These are phyloP conservation scores for Diplodia sapinea DNA, from an alignment of 2,329 filamentous ascomycete genomes.

Conservation along the genomic window DNA sequence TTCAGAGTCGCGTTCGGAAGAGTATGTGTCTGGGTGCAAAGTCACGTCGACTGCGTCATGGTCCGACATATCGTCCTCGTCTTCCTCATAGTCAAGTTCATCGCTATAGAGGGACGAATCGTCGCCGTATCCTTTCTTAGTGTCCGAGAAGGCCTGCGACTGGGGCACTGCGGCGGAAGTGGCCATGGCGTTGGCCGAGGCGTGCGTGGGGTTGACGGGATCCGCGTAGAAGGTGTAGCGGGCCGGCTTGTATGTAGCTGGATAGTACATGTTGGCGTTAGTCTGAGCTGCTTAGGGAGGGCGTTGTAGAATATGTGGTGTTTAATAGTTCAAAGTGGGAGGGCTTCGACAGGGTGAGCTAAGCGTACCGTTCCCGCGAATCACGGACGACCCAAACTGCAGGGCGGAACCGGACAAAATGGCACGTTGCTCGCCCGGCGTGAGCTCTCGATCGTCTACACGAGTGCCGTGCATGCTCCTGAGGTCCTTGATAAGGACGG, in stretches of 20 bases:
- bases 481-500: constrained; percentile 59
- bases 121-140: constrained; percentile 19
- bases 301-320: not conserved
- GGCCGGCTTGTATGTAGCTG: constrained; percentile 14
- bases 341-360: not conserved
- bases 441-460: constrained; percentile 53
- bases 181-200: not conserved
- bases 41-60: not conserved
- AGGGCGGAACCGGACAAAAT: constrained; percentile 44
- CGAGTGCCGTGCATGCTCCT: constrained; percentile 68
- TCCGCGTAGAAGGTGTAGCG: constrained; percentile 6
- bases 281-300: not conserved
- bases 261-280: not conserved
- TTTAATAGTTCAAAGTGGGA: not conserved
- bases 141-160: constrained; percentile 6
- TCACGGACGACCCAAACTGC: constrained; percentile 46
- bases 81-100: not conserved
- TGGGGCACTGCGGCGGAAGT: not conserved
- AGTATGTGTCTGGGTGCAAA: constrained; percentile 11
- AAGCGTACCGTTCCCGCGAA: constrained; percentile 32
- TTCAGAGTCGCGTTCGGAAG: constrained; percentile 13
- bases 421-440: constrained; percentile 36
- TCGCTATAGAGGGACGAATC: constrained; percentile 19
- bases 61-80: constrained; percentile 4
- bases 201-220: not conserved